Base-by-base conservation (phyloP, 2,329 filamentous ascomycete species). In the Trichoderma afroharzianum region DNA sequence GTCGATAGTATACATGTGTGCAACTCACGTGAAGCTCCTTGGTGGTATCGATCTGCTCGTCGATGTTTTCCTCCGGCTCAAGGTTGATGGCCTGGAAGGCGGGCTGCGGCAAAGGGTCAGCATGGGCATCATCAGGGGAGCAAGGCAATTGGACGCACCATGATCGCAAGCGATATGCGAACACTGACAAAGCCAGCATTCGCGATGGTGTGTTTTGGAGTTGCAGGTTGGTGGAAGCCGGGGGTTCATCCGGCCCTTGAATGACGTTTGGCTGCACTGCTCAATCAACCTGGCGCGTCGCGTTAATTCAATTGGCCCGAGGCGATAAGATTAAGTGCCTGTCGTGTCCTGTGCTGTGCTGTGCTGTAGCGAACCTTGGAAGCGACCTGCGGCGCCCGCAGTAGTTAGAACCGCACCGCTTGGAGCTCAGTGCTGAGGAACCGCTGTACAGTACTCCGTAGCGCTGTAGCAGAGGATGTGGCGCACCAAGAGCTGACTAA, bases 41-140 rank as follows among this genome's bases (percentile, higher is more conserved):
- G 39, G 95, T 97, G 77, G 96, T 94, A 80, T 99, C 96, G 78
- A 97, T 85, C 82, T 98, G 95, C 77, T 97, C 93, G 79, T 97
- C 94, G 74, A 92, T 85, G 71, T 93, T 93, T 78, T 97, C 93
- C 82, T 98, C 96, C 11, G 93, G 92, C 82, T 98, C 95, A 82
- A 98, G 89, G 80, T 99, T 99, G 81, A 98, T 90, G 68, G 95
- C 93, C 77, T 92, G 90, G 83, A 97, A 98, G 77, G 89, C 87
- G 75, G 88, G 86, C 88, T 89, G 71, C 50, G 72, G 70, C 71
- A 57, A 55, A 66, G 36, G 24, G 72, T 71, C 18, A 63, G 72
- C 39, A 36, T 39, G n/a, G 26, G 26, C 4, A 24, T 21, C 9
- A 12, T 33, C 18, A 24, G 24, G 26, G 58, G 30, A 28, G 47